Base-by-base conservation (phyloP, 2,329 filamentous ascomycete species). In the Chrysoporthe austroafricana region DNA sequence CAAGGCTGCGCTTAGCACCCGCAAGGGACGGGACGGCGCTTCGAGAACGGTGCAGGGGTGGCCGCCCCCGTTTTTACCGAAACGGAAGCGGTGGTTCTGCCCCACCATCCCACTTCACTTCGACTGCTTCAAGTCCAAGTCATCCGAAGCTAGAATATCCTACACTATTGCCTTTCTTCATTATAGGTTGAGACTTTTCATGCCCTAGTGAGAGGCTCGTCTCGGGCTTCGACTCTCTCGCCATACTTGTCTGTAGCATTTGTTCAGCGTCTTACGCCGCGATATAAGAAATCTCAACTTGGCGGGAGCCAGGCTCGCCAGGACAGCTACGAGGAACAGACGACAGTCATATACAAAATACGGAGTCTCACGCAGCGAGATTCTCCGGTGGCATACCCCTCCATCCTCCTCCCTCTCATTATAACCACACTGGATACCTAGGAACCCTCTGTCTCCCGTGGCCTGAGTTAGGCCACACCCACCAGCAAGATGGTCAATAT, bases 401-500 rank as follows among this genome's bases (percentile, higher is more conserved):
- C 21, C 39, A 18, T 43, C 18, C 18, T 36, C 18, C 7, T n/a
- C 26, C 13, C 54, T 36, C 32, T 36, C 26, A 58, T 14, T 16
- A 14, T 18, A 13, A 14, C 32, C 32, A 36, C 32, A 58, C 54
- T 11, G 2, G 3, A 56, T 56, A 34, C 18, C 16, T 34, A 36
- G 16, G 32, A 42, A n/a, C 18, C 3, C 26, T 16, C 34, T 58
- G 16, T 60, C 63, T 65, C 26, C 50, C 54, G 68, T 66, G 62
- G 64, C 63, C 60, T 61, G n/a, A 60, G 62, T 66, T 36, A 48
- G 62, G 68, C 64, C 59, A 65, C 64, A 67, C 75, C 70, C 70
- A 67, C 70, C 71, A 71, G 66, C 80, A 86, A 82, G 76, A 99
- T 99, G 96, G 96, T 98, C 81, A 98, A 98, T 84, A 99, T 99